Conservation (phyloP, 305 asterid genomes). For the Solanum hybrid region DNA sequence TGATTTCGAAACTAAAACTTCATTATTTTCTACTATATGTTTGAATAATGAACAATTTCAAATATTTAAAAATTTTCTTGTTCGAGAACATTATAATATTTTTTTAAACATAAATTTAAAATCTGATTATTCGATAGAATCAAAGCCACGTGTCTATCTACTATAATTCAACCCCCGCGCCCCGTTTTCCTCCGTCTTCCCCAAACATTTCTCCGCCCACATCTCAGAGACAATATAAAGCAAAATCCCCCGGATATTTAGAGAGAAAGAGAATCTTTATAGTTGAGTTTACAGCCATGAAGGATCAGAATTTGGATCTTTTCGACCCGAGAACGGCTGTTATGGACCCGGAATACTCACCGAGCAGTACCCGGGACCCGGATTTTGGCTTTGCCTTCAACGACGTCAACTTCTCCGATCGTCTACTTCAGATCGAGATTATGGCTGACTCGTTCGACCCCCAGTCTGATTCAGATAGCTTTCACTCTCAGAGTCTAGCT, state of each 20-base stretch:
- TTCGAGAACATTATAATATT: not conserved
- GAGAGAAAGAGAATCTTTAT: slow-evolving; percentile 9
- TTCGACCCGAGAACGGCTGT: slow-evolving; percentile 74
- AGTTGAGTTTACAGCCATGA: slow-evolving; percentile 29
- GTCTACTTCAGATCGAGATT: slow-evolving; percentile 77
- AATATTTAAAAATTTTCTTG: not conserved
- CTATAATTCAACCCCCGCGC: not conserved
- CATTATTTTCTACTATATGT: not conserved
- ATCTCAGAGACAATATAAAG: not conserved
- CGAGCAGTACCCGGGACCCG: slow-evolving; percentile 30
- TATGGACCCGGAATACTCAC: slow-evolving; percentile 53
- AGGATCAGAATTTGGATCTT: slow-evolving; percentile 78
- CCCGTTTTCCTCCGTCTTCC: not conserved
- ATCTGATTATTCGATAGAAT: not conserved
- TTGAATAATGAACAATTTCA: not conserved
- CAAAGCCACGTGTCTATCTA: not conserved
- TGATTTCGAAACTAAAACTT: not conserved
- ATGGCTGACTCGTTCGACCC: slow-evolving; percentile 45
- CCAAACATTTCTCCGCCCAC: not conserved
- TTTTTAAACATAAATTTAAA: not conserved
- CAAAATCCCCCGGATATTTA: not conserved
- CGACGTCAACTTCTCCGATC: slow-evolving; percentile 88
- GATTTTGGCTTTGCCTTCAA: slow-evolving; percentile 90
- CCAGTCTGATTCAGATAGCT: slow-evolving; percentile 28
- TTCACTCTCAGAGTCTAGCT: slow-evolving; percentile 60